phyloP scores from a whole-genome alignment of 371 early-diverging fungal genomes.

The Mortierella sp. region DNA sequence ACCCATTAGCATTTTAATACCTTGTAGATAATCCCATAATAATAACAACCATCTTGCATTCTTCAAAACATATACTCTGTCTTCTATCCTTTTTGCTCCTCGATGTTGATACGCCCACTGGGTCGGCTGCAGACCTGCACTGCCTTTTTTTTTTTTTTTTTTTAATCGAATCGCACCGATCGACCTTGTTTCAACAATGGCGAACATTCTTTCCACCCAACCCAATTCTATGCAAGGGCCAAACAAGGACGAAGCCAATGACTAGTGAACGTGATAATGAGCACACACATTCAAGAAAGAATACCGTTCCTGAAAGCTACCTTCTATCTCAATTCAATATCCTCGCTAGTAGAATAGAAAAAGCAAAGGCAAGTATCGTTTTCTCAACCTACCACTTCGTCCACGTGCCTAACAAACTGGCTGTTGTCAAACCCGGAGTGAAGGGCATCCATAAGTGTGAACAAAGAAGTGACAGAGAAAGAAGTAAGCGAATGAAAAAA shows the following conservation, averaged over 20 bases:
- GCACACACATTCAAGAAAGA: too few species aligned
- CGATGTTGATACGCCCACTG: background rate
- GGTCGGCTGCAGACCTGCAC: too few species aligned
- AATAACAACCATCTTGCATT: conserved; percentile 2
- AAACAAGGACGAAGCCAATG: too few species aligned
- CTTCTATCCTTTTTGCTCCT: background rate
- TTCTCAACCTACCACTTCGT: background rate
- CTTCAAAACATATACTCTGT: background rate
- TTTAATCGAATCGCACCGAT: too few species aligned
- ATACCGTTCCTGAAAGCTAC: background rate
- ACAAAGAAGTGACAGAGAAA: background rate
- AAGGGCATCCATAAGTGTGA: background rate
- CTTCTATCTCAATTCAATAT: too few species aligned
- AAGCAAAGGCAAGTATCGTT: background rate
- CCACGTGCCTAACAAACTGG: background rate
- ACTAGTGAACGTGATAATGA: too few species aligned
- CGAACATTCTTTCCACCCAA: background rate
- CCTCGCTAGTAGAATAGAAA: background rate
- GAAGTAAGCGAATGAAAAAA: background rate
- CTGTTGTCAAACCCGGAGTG: background rate
- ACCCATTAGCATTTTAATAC: background rate
- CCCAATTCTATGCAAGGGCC: too few species aligned
- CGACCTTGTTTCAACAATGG: background rate
- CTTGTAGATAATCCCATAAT: conserved; percentile 3
- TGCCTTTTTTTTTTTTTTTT: too few species aligned